A percentile compares a stretch with the other conserved stretches of the same genome.
These are phyloP conservation scores for Trifolium fragiferum DNA, from an alignment of 306 rosid genomes.

Conservation along the genomic window DNA sequence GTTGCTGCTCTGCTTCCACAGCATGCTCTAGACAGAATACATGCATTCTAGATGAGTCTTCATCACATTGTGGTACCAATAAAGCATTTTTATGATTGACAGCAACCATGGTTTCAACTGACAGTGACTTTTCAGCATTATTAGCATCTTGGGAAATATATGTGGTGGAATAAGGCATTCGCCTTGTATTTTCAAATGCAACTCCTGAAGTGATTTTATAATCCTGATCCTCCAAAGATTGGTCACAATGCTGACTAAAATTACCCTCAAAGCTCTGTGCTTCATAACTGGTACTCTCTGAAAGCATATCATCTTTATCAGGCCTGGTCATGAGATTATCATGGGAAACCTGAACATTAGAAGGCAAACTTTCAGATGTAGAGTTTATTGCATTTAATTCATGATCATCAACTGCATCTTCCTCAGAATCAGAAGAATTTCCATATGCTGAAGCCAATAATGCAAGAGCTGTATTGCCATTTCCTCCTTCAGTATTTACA, in stretches of 20 bases:
- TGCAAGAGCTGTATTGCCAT: slow-evolving; percentile 78
- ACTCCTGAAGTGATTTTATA: slow-evolving; percentile 52
- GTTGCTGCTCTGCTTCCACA: slow-evolving; percentile 85
- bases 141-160: slow-evolving; percentile 51
- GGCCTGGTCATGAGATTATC: slow-evolving; percentile 39
- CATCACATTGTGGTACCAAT: slow-evolving; percentile 61
- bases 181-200: slow-evolving; percentile 49
- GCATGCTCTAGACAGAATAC: slow-evolving; percentile 99
- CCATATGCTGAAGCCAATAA: slow-evolving; percentile 89
- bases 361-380: slow-evolving; percentile 57
- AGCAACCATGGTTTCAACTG: slow-evolving; percentile 46
- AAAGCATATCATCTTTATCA: slow-evolving; percentile 47
- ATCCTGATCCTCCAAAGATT: slow-evolving; percentile 51
- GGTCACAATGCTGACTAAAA: slow-evolving; percentile 46
- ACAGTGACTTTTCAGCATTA: slow-evolving; percentile 58
- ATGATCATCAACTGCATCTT: slow-evolving; percentile 54
- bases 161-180: slow-evolving; percentile 42
- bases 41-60: slow-evolving; percentile 92
- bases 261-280: slow-evolving; percentile 36
- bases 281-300: slow-evolving; percentile 24
- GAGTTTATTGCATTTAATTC: slow-evolving; percentile 47
- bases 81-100: slow-evolving; percentile 50
- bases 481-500: slow-evolving; percentile 50
- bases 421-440: slow-evolving; percentile 90
- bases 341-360: slow-evolving; percentile 48